These are phyloP conservation scores for Ustanciosporium gigantosporum DNA, from an alignment of 1,284 basidiomycete genomes.

Conservation along the genomic window DNA sequence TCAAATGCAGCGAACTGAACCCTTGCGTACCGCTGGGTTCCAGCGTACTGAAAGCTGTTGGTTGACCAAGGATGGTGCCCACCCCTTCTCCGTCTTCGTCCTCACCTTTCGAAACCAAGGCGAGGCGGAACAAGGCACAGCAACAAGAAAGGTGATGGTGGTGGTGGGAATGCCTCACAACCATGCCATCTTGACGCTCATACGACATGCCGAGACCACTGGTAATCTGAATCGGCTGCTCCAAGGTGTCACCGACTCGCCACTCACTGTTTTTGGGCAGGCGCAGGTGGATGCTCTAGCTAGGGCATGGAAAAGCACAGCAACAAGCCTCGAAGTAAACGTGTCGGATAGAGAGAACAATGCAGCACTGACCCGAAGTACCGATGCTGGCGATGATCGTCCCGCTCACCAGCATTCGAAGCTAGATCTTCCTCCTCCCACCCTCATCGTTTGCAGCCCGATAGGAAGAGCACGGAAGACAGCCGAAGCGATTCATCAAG, in stretches of 20 bases:
- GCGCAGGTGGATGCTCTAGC: conserved; percentile 46
- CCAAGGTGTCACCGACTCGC: conserved; percentile 54
- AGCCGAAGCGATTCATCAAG: conserved; percentile 29
- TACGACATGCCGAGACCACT: conserved; percentile 53
- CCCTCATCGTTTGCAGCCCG: conserved; percentile 44
- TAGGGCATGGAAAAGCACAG: conserved; percentile 1
- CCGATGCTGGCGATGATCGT: neutral
- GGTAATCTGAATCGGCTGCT: conserved; percentile 54
- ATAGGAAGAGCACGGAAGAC: conserved; percentile 46
- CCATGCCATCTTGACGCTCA: conserved; percentile 43
- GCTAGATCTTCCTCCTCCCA: conserved; percentile 29
- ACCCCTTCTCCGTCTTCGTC: too few relatives aligned
- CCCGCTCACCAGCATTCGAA: neutral
- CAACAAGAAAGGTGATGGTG: too few relatives aligned
- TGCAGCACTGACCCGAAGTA: too few relatives aligned
- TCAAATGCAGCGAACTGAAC: too few relatives aligned
- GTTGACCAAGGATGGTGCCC: too few relatives aligned
- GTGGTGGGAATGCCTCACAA: too few relatives aligned
- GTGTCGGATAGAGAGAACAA: too few relatives aligned
- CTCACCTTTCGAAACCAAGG: too few relatives aligned
- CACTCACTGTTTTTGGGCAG: conserved; percentile 40
- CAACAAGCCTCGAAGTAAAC: neutral
- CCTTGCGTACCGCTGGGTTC: too few relatives aligned
- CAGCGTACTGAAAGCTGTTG: too few relatives aligned
- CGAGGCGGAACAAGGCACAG: too few relatives aligned